These are phyloP conservation scores for Platanus orientalis DNA, from an alignment of 164 flowering plant species.

Conservation along the genomic window DNA sequence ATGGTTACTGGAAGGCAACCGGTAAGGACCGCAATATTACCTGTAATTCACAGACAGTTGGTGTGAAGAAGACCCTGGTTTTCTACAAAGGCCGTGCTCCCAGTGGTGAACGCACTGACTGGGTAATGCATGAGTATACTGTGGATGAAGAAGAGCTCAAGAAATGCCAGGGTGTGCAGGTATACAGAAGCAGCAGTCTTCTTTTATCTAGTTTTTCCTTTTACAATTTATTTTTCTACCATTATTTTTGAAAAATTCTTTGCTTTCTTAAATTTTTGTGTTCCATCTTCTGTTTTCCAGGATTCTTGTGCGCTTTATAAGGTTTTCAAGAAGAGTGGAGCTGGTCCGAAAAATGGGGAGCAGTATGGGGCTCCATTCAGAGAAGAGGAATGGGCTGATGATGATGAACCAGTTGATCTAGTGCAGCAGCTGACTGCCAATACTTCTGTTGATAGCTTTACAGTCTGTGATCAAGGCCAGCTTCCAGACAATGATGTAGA, in stretches of 20 bases:
- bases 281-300: constrained; percentile 25
- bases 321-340: constrained; percentile 82
- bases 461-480: constrained; percentile 9
- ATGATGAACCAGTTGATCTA: constrained; percentile 28
- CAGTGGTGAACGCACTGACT: constrained; percentile 72
- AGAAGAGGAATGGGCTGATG: constrained; percentile 91
- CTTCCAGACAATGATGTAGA: constrained; percentile 25
- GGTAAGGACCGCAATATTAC: constrained; percentile 77
- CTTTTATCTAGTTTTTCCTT: background rate
- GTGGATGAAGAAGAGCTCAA: constrained; percentile 85
- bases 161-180: constrained; percentile 58
- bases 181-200: constrained; percentile 10
- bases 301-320: constrained; percentile 82
- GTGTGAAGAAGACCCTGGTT: constrained; percentile 81
- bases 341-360: constrained; percentile 98
- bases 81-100: constrained; percentile 90
- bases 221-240: background rate
- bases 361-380: constrained; percentile 90
- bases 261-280: background rate
- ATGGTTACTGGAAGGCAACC: constrained; percentile 96
- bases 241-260: background rate
- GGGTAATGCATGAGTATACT: constrained; percentile 99
- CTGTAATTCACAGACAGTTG: constrained; percentile 55
- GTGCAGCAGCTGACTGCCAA: constrained; percentile 14
- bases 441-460: constrained; percentile 9